Base-by-base conservation (phyloP, 805 yeast species). In the Tetrapisispora arboricola region DNA sequence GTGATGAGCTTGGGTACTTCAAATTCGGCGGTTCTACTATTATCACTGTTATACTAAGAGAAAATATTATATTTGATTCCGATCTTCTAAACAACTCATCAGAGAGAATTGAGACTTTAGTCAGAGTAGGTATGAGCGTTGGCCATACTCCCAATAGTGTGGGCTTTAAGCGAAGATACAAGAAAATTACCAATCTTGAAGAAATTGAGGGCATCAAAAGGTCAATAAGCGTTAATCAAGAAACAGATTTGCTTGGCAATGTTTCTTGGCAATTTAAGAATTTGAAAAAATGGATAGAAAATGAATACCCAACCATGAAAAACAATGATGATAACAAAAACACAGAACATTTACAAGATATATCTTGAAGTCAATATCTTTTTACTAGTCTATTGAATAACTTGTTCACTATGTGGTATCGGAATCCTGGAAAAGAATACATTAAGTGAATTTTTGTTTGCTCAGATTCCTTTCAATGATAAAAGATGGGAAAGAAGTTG, bases 1-100 rank as follows among this genome's bases (percentile, higher is more conserved):
- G 92, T 4, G 88, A 84, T 32, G 97, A 90, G 53, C 61, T 90
- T 21, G 98, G 98, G 0, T 90, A 85, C 56, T 90, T 90, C 71
- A 85, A 88, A 57, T 90, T 90, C 65, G 98, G 98, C 12, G 98
- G 98, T 0, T 84, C 95, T 0, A 92, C 98, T 0, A 71, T 86
- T 6, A 63, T 90, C 3, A 58, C 83, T 1, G 56, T 92, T 6
- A 75, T 87, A 50, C 78, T 79, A 41, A 57, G 65, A 10, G 60
- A 62, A 3, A 50, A 44, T 7, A 68, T 83, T 50, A 45, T 48
- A 20, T 81, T 87, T 54, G 98, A 90, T 60, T 60, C 77, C 0
- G 97, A 90, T 59, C 56, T 90, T 16, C 55, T 73, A 7, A 61
- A 70, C 22, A 92, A 88, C 57, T 83, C 96, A 0, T 59, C 57